Evolutionary conservation across 148 eudicot genomes (phyloP).

Genomic region (Limonium bicolor): DNA sequence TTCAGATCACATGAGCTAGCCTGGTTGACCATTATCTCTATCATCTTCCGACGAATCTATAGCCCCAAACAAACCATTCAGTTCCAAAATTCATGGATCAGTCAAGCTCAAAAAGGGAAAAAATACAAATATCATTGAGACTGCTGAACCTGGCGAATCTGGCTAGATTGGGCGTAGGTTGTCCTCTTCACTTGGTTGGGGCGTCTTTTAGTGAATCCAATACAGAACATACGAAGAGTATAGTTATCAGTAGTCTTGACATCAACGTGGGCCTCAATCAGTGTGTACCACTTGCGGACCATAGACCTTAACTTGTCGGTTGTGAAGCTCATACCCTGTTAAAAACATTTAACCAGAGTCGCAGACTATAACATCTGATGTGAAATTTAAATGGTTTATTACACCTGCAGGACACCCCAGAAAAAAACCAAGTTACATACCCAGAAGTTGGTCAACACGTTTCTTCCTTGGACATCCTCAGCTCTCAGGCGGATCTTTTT

Average conservation of each 20-base stretch:
- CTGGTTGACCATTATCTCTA: constrained; percentile 78
- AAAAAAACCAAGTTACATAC: constrained; percentile 11
- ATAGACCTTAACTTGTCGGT: constrained; percentile 63
- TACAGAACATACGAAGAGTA: constrained; percentile 66
- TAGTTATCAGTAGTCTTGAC: constrained; percentile 66
- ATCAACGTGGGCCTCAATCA: constrained; percentile 81
- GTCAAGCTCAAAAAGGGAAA: background rate
- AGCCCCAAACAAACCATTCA: background rate
- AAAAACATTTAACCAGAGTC: background rate
- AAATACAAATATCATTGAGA: background rate
- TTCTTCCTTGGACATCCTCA: constrained; percentile 70
- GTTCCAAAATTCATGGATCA: background rate
- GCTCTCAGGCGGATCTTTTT: constrained; percentile 75
- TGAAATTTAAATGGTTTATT: background rate
- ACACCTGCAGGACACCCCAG: no score
- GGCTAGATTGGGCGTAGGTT: constrained; percentile 66
- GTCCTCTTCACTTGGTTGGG: constrained; percentile 68
- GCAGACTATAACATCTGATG: background rate
- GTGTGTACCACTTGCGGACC: constrained; percentile 66
- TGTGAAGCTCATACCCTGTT: constrained; percentile 65
- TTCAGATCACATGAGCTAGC: constrained; percentile 70
- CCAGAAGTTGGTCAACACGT: constrained; percentile 70
- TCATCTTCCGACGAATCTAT: constrained; percentile 84
- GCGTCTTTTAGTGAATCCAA: constrained; percentile 73
- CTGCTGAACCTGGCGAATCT: constrained; percentile 38